A percentile compares a stretch with the other conserved stretches of the same genome.
These are phyloP conservation scores for Thalassiosira hispida DNA, from an alignment of 352 stramenopile species.

Conservation along the genomic window DNA sequence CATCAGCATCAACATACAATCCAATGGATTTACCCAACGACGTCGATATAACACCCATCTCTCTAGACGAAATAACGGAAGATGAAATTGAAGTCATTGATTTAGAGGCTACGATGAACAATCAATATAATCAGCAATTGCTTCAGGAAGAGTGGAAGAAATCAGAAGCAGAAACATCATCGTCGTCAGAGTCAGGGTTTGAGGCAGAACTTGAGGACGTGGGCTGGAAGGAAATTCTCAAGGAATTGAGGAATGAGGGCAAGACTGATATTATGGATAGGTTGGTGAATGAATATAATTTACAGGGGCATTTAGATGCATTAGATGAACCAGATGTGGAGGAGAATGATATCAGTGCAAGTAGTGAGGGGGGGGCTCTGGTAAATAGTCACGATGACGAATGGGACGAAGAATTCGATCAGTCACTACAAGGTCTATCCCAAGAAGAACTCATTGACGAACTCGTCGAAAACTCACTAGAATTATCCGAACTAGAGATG, in stretches of 20 bases:
- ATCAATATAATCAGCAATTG: constrained; percentile 33
- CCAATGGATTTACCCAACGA: neutral
- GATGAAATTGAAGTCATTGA: constrained; percentile 57
- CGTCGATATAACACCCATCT: neutral
- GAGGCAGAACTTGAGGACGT: constrained; percentile 29
- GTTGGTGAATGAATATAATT: constrained; percentile 39
- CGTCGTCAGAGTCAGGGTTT: constrained; percentile 4
- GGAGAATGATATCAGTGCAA: neutral
- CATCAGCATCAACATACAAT: neutral
- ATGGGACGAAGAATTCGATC: constrained; percentile 42
- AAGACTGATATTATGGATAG: constrained; percentile 16
- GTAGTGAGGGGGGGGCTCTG: neutral
- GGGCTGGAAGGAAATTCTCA: constrained; percentile 40
- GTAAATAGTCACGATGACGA: neutral
- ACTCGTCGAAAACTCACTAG: constrained; percentile 50
- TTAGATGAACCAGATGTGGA: constrained; percentile 16
- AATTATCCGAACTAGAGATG: constrained; percentile 47
- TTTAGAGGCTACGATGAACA: constrained; percentile 46
- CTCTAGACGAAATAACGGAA: constrained; percentile 1
- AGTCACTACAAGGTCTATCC: constrained; percentile 38
- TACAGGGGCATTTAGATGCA: constrained; percentile 25
- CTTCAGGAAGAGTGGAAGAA: constrained; percentile 5
- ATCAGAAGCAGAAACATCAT: neutral
- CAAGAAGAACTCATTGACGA: constrained; percentile 53
- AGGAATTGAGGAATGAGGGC: constrained; percentile 39